Conservation (phyloP, 768 basidiomycete genomes). For the Calvatia gigantea region DNA sequence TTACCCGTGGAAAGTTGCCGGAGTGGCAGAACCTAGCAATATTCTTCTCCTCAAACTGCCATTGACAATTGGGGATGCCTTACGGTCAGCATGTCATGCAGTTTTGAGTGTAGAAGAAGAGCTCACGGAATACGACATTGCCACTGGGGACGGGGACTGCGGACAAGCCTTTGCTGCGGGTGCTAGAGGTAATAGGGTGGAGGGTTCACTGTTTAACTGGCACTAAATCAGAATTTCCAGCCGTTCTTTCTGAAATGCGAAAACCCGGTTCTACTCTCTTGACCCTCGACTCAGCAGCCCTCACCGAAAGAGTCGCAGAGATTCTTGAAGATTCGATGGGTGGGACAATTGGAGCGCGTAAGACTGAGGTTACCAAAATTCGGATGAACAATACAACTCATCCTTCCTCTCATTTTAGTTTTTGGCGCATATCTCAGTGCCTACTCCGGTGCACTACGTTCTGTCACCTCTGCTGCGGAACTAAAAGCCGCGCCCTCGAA, state of each 20-base stretch:
- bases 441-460: too few species aligned
- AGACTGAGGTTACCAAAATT: too few species aligned
- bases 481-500: too few species aligned
- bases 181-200: constrained; percentile 32
- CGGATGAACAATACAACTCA: too few species aligned
- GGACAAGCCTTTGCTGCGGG: constrained; percentile 56
- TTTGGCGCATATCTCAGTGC: too few species aligned
- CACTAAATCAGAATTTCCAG: neutral
- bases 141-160: constrained; percentile 63
- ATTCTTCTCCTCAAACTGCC: neutral
- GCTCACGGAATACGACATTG: constrained; percentile 56
- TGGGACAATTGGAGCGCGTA: constrained; percentile 50
- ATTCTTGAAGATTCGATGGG: constrained; percentile 51
- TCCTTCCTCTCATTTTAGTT: too few species aligned
- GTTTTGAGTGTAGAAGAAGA: constrained; percentile 47
- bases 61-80: constrained; percentile 13
- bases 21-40: neutral
- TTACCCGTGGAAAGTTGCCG: neutral
- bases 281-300: constrained; percentile 12
- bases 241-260: neutral
- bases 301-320: constrained; percentile 32
- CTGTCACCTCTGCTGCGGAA: too few species aligned
- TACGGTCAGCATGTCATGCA: constrained; percentile 35
- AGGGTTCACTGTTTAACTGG: neutral
- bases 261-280: neutral